Percentiles rank a stretch among this genome's conserved stretches.
phyloP scores from a whole-genome alignment of 2,329 filamentous ascomycete species.

The Camillea tinctor region DNA sequence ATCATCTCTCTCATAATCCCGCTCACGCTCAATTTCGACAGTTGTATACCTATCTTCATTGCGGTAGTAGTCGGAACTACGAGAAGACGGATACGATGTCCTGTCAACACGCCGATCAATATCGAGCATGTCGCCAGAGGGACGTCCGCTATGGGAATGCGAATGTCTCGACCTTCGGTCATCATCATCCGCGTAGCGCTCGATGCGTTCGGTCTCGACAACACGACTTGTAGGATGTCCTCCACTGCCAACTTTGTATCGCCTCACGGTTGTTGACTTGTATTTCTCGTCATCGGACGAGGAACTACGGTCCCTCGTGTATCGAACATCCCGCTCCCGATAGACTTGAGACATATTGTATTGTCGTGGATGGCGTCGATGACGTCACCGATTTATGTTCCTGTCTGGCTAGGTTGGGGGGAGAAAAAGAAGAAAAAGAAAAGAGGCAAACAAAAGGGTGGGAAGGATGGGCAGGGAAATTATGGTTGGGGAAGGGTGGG shows the following conservation, averaged over 20 bases:
- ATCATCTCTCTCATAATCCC: constrained; percentile 24
- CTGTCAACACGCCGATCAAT: constrained; percentile 39
- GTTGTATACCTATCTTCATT: constrained; percentile 32
- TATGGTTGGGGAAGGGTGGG: background rate
- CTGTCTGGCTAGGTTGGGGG: background rate
- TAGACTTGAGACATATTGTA: constrained; percentile 29
- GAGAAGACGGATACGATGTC: constrained; percentile 36
- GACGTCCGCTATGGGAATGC: constrained; percentile 21
- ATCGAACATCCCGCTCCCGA: constrained; percentile 32
- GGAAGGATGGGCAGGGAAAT: too few relatives aligned
- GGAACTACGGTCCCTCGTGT: constrained; percentile 29
- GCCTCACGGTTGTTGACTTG: constrained; percentile 30
- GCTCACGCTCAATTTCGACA: constrained; percentile 32
- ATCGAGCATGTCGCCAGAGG: constrained; percentile 20
- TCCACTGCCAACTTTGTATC: constrained; percentile 33
- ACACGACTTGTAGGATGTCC: constrained; percentile 20
- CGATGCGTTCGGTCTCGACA: constrained; percentile 24
- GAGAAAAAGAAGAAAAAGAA: background rate
- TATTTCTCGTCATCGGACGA: constrained; percentile 29
- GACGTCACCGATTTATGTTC: constrained; percentile 16
- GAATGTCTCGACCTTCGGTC: constrained; percentile 27
- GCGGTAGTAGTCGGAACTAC: constrained; percentile 33
- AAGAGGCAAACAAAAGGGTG: too few relatives aligned
- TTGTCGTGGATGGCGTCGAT: constrained; percentile 18
- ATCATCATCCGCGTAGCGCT: constrained; percentile 27